Evolutionary conservation across 345 rosid species (phyloP).

Genomic region (Heritiera fomes): DNA sequence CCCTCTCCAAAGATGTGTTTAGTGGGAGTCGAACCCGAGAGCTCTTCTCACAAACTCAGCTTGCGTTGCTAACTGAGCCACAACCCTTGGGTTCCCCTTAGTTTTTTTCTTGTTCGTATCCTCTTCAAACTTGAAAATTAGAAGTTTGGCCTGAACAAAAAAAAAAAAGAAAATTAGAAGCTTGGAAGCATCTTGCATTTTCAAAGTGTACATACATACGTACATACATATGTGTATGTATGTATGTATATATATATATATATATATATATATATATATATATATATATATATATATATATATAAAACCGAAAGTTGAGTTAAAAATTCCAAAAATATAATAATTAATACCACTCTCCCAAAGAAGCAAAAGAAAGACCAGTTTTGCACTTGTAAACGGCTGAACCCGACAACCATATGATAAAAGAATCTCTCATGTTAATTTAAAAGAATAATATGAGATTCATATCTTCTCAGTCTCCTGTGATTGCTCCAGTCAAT

Average conservation of each 20-base stretch:
- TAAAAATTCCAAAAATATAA: background rate
- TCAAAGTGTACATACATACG: background rate
- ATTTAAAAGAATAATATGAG: background rate
- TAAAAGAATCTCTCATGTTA: constrained; percentile 31
- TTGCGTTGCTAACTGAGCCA: too few relatives aligned
- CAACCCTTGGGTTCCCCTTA: too few relatives aligned
- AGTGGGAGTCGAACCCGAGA: too few relatives aligned
- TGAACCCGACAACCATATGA: constrained; percentile 22
- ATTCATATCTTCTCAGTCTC: constrained; percentile 21
- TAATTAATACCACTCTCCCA: too few relatives aligned
- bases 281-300: too few relatives aligned
- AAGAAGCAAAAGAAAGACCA: background rate
- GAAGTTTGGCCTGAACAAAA: background rate
- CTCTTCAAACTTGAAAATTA: background rate
- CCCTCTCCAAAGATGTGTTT: too few relatives aligned
- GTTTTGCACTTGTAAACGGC: constrained; percentile 37
- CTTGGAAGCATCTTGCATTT: constrained; percentile 20
- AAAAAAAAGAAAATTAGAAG: background rate
- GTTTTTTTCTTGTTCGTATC: background rate
- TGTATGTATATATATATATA: background rate
- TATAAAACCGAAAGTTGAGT: constrained; percentile 2
- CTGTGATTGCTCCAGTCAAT: background rate
- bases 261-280: background rate
- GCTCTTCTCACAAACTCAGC: too few relatives aligned
- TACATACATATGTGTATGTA: background rate